phyloP scores from a whole-genome alignment of 352 stramenopile species.

The Phytophthora capsici region DNA sequence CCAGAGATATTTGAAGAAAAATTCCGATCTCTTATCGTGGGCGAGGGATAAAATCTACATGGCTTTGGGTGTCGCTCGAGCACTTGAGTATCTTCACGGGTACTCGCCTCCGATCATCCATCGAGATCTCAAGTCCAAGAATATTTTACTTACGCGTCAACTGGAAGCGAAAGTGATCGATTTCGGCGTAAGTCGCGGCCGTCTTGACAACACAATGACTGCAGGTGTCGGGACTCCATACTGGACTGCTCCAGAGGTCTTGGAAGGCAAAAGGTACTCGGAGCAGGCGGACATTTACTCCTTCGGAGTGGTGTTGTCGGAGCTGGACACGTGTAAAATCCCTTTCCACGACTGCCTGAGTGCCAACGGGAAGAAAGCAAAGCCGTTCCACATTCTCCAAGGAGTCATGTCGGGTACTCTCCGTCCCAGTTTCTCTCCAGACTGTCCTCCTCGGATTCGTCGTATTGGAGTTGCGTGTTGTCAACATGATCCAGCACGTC shows the following conservation, averaged over 20 bases:
- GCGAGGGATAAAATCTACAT: conserved; percentile 45
- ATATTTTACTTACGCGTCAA: conserved; percentile 47
- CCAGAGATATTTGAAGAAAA: conserved; percentile 37
- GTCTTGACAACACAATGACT: conserved; percentile 39
- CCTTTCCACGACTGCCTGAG: conserved; percentile 31
- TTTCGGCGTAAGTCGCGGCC: conserved; percentile 49
- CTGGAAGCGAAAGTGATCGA: conserved; percentile 53
- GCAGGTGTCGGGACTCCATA: conserved; percentile 55
- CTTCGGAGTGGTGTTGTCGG: conserved; percentile 60
- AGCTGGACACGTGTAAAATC: conserved; percentile 49
- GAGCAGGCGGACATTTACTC: conserved; percentile 75
- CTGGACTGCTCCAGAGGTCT: conserved; percentile 72
- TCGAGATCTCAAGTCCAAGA: conserved; percentile 51
- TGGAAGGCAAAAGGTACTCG: conserved; percentile 56
- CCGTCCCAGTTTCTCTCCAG: conserved; percentile 45
- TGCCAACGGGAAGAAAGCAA: conserved; percentile 25
- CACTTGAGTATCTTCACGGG: conserved; percentile 49
- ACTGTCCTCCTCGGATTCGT: conserved; percentile 48
- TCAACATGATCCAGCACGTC: conserved; percentile 42
- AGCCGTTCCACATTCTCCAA: conserved; percentile 56
- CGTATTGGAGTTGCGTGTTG: conserved; percentile 45
- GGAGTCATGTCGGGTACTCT: conserved; percentile 51
- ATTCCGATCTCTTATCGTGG: conserved; percentile 34
- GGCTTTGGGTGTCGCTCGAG: conserved; percentile 38
- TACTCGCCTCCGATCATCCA: conserved; percentile 49